Evolutionary conservation across 1,284 basidiomycete species (phyloP).

Genomic region (Cutaneotrichosporon mucoides): DNA sequence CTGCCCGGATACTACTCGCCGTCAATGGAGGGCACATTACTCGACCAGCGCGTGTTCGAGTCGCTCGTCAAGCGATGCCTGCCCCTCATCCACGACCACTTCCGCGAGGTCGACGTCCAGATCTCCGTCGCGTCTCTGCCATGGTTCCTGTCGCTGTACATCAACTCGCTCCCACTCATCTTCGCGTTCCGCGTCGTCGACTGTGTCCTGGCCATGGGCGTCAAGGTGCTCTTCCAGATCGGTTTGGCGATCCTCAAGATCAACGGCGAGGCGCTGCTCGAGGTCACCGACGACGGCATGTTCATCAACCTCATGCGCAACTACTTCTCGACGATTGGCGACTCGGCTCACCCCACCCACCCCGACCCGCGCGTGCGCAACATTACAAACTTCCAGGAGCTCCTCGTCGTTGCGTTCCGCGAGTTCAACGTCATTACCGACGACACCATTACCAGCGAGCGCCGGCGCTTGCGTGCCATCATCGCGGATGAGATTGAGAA

Average conservation of each 20-base stretch:
- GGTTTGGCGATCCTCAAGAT: slow-evolving; percentile 87
- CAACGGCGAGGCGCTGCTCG: slow-evolving; percentile 90
- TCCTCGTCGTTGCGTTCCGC: slow-evolving; percentile 90
- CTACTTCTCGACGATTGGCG: slow-evolving; percentile 90
- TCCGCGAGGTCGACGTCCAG: slow-evolving; percentile 87
- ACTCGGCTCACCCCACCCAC: slow-evolving; percentile 89
- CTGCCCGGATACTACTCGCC: slow-evolving; percentile 98
- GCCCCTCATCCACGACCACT: slow-evolving; percentile 92
- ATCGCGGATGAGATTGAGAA: slow-evolving; percentile 91
- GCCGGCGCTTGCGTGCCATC: slow-evolving; percentile 80
- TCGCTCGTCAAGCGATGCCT: slow-evolving; percentile 86
- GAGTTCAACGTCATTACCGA: slow-evolving; percentile 97
- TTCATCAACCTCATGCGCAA: slow-evolving; percentile 93
- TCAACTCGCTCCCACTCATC: slow-evolving; percentile 99
- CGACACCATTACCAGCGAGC: slow-evolving; percentile 88
- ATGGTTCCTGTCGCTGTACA: slow-evolving; percentile 95
- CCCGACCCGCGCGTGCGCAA: slow-evolving; percentile 83
- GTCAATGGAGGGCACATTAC: slow-evolving; percentile 96
- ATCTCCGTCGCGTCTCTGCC: slow-evolving; percentile 94
- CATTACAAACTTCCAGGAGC: slow-evolving; percentile 97
- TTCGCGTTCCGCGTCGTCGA: slow-evolving; percentile 99
- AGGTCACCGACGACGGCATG: slow-evolving; percentile 93
- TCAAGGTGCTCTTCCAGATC: slow-evolving; percentile 92
- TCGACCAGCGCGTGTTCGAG: slow-evolving; percentile 98
- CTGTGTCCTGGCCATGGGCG: slow-evolving; percentile 99